Conservation (phyloP, 805 yeast genomes). For the Debaryomyces hansenii region DNA sequence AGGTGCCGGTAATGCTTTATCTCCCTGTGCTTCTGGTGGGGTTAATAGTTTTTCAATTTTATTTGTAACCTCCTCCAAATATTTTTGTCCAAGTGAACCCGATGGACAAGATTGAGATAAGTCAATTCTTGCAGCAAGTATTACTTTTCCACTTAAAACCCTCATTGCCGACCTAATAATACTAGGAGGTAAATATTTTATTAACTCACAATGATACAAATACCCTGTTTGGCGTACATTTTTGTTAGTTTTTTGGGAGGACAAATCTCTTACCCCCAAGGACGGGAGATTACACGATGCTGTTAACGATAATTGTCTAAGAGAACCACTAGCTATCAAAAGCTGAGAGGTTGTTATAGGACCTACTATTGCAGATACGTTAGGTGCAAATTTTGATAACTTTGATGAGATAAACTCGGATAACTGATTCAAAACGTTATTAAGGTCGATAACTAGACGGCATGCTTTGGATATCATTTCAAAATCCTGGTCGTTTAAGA, state of each 20-base stretch:
- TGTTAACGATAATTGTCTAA: constrained; percentile 59
- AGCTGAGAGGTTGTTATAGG: constrained; percentile 72
- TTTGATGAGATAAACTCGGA: constrained; percentile 56
- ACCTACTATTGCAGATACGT: constrained; percentile 71
- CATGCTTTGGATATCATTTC: constrained; percentile 45
- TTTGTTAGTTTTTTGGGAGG: constrained; percentile 24
- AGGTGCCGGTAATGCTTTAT: constrained; percentile 72
- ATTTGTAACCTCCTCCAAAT: constrained; percentile 57
- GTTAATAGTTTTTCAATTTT: constrained; percentile 71
- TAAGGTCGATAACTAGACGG: constrained; percentile 46
- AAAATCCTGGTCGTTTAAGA: constrained; percentile 29
- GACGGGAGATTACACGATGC: constrained; percentile 87
- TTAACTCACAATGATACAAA: constrained; percentile 58
- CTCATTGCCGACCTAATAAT: constrained; percentile 70
- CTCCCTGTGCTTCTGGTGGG: constrained; percentile 68
- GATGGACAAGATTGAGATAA: constrained; percentile 41
- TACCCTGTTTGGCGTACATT: constrained; percentile 68
- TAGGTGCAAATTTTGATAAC: constrained; percentile 71
- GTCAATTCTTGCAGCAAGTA: constrained; percentile 84
- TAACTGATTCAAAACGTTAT: constrained; percentile 42
- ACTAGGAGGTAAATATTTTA: constrained; percentile 59
- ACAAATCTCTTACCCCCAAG: constrained; percentile 55
- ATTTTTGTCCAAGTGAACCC: constrained; percentile 57
- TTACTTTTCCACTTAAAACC: constrained; percentile 74
- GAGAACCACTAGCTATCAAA: constrained; percentile 66